Conservation (phyloP, 306 rosid species). For the Cucurbita maxima region DNA sequence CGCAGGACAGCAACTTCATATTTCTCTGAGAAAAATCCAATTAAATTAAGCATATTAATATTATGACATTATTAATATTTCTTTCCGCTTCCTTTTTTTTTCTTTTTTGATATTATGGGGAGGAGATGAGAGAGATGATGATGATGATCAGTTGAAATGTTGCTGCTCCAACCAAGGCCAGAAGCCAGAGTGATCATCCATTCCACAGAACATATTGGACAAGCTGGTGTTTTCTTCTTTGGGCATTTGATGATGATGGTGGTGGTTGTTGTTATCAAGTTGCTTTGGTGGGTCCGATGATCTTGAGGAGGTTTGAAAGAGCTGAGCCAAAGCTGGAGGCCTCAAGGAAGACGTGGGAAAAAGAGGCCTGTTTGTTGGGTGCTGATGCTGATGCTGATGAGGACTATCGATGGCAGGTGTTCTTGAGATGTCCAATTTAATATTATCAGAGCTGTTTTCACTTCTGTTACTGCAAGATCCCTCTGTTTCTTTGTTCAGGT, state of each 20-base stretch:
- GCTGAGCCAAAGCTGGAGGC: constrained; percentile 48
- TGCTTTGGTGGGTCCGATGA: constrained; percentile 48
- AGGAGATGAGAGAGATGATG: background rate
- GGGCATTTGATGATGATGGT: constrained; percentile 23
- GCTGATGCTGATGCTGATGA: constrained; percentile 7
- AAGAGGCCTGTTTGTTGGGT: constrained; percentile 37
- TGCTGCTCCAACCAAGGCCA: constrained; percentile 99
- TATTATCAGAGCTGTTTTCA: constrained; percentile 88
- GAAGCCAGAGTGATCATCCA: constrained; percentile 87
- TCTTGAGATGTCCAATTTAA: constrained; percentile 80
- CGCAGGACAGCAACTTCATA: background rate
- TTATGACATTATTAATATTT: background rate
- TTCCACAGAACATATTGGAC: constrained; percentile 67
- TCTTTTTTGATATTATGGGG: background rate
- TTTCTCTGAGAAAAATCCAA: constrained; percentile 4
- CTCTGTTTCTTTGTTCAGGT: constrained; percentile 95
- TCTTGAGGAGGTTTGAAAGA: constrained; percentile 63
- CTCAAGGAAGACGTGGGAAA: constrained; percentile 46
- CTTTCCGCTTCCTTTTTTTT: too few relatives aligned
- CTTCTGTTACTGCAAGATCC: constrained; percentile 96
- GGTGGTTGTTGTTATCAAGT: background rate
- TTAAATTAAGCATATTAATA: constrained; percentile 5
- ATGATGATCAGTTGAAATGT: constrained; percentile 49
- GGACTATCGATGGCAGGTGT: constrained; percentile 80
- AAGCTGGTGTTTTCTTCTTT: constrained; percentile 62